Evolutionary conservation across 2,329 filamentous ascomycete species (phyloP).

Genomic region (Pseudogymnoascus sp.): DNA sequence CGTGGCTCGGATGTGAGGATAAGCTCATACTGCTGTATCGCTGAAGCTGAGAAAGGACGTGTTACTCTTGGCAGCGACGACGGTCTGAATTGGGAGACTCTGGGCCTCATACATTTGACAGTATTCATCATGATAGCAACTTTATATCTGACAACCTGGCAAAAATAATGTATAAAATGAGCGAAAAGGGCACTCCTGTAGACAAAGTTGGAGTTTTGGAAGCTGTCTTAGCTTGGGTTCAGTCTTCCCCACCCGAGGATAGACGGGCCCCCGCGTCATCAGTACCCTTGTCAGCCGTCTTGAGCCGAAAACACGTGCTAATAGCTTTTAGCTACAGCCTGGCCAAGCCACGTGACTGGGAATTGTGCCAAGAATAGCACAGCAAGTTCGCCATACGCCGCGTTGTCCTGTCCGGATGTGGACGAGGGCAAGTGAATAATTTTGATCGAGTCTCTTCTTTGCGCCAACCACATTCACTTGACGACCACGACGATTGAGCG

Average conservation of each 20-base stretch:
- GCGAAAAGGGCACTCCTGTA: background rate
- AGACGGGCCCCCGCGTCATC: background rate
- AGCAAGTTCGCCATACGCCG: background rate
- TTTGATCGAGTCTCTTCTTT: background rate
- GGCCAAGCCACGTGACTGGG: background rate
- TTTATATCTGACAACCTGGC: conserved; percentile 6
- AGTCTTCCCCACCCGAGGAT: conserved; percentile 6
- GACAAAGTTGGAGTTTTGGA: background rate
- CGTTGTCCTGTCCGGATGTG: conserved; percentile 7
- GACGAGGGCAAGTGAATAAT: conserved; percentile 4
- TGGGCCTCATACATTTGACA: conserved; percentile 23
- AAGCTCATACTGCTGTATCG: conserved; percentile 58
- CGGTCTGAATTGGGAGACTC: conserved; percentile 25
- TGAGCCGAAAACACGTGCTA: conserved; percentile 7
- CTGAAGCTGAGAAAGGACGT: conserved; percentile 24
- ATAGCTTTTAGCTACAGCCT: background rate
- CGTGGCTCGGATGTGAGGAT: conserved; percentile 75
- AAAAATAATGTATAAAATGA: background rate
- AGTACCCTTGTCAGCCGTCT: background rate
- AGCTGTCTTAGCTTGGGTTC: conserved; percentile 7
- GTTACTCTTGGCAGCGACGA: conserved; percentile 16
- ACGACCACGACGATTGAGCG: conserved; percentile 1
- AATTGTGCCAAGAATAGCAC: background rate
- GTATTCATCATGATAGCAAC: conserved; percentile 22
- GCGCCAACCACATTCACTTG: conserved; percentile 2